Conservation (phyloP, 169 alveolate species). For the Cyclospora cayetanensis region DNA sequence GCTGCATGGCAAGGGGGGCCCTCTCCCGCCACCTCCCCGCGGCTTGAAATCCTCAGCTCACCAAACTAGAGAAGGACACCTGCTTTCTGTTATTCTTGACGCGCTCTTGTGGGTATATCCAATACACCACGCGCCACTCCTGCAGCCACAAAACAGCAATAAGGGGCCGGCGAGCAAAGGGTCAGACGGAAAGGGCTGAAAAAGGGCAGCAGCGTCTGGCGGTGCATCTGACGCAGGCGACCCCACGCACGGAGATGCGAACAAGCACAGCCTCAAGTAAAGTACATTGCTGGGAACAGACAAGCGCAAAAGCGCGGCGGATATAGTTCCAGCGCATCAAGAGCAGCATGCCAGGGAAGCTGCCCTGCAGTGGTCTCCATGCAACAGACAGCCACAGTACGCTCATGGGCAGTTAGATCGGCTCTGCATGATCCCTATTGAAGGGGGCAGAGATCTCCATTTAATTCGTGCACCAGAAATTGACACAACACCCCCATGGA, state of each 20-base stretch:
- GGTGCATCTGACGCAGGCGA: neutral
- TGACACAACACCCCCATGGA: neutral
- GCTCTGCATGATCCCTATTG: too few relatives aligned
- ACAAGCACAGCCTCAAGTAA: too few relatives aligned
- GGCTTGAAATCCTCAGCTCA: neutral
- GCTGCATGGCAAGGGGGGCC: too few relatives aligned
- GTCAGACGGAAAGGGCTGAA: neutral
- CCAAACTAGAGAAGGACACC: slow-evolving; percentile 62
- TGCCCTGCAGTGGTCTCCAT: too few relatives aligned
- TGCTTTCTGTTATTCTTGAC: slow-evolving; percentile 59
- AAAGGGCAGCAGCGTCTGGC: neutral
- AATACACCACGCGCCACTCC: slow-evolving; percentile 70
- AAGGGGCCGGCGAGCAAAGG: neutral
- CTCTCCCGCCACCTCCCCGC: too few relatives aligned
- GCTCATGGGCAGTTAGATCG: too few relatives aligned
- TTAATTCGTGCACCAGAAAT: too few relatives aligned
- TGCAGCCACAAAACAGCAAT: neutral
- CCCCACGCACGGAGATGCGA: neutral
- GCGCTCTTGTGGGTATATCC: slow-evolving; percentile 67
- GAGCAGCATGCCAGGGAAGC: neutral
- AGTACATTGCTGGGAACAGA: too few relatives aligned
- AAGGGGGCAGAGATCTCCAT: too few relatives aligned
- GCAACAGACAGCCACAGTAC: too few relatives aligned
- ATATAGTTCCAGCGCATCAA: neutral
- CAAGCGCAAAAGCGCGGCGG: neutral